Conservation (phyloP, 768 basidiomycete species). For the Xerocomellus amylosporus region DNA sequence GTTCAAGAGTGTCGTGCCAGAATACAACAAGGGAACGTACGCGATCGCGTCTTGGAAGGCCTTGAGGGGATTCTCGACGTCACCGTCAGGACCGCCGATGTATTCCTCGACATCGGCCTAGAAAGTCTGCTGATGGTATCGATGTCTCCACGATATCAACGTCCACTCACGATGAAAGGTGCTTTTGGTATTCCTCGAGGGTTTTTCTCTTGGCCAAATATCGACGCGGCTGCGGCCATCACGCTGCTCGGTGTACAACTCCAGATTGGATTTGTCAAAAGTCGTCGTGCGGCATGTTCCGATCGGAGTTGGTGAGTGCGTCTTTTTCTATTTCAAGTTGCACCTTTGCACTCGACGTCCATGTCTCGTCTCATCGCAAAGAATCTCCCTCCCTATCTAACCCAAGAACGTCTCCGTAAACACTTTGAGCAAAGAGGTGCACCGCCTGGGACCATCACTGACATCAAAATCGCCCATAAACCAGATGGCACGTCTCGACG, state of each 20-base stretch:
- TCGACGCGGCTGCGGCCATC: slow-evolving; percentile 26
- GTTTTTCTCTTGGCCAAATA: slow-evolving; percentile 56
- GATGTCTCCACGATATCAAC: not conserved
- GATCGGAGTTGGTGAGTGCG: slow-evolving; percentile 19
- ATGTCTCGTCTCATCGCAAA: slow-evolving; percentile 88
- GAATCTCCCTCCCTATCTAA: slow-evolving; percentile 70
- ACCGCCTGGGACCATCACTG: slow-evolving; percentile 74
- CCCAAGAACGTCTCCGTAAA: slow-evolving; percentile 58
- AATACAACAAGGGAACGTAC: slow-evolving; percentile 47
- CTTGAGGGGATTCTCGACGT: slow-evolving; percentile 74
- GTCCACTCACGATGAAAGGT: slow-evolving; percentile 80
- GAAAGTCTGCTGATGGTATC: not conserved
- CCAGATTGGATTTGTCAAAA: not conserved
- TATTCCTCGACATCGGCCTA: slow-evolving; percentile 88
- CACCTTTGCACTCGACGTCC: not conserved
- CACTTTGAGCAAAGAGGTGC: slow-evolving; percentile 64
- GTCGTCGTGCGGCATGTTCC: slow-evolving; percentile 17
- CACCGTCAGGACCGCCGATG: slow-evolving; percentile 73
- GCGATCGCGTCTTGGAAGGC: slow-evolving; percentile 90
- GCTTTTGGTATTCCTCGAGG: slow-evolving; percentile 94
- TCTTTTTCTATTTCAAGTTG: not conserved
- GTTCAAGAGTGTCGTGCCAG: slow-evolving; percentile 13
- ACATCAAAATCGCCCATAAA: slow-evolving; percentile 77
- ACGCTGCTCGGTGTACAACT: not conserved
- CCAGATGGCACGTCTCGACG: slow-evolving; percentile 75